Evolutionary conservation across 148 eudicot species (phyloP).

Genomic region (Silene latifolia): DNA sequence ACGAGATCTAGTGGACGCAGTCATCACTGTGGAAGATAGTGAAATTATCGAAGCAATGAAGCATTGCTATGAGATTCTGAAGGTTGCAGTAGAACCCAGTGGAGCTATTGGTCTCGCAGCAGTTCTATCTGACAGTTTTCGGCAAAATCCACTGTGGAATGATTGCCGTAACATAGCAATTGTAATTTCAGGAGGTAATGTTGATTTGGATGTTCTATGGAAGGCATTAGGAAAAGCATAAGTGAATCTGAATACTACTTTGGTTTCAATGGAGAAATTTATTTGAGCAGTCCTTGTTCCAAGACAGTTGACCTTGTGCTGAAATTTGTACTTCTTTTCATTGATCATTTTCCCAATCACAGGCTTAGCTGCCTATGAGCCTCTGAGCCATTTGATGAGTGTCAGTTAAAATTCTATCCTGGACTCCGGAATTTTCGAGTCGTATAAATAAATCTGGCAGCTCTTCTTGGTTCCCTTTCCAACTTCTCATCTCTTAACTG

Average conservation of each 20-base stretch:
- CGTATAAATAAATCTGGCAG: too few species aligned
- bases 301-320: too few species aligned
- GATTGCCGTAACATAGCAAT: conserved; percentile 67
- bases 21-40: conserved; percentile 73
- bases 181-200: conserved; percentile 83
- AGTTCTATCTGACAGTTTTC: conserved; percentile 67
- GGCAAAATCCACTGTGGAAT: conserved; percentile 49
- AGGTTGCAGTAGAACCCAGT: conserved; percentile 92
- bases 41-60: conserved; percentile 80
- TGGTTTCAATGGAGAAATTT: background rate
- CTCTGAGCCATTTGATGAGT: too few species aligned
- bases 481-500: too few species aligned
- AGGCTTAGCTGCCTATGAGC: too few species aligned
- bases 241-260: too few species aligned
- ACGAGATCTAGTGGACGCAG: conserved; percentile 77
- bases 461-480: too few species aligned
- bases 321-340: too few species aligned
- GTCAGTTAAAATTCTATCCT: too few species aligned
- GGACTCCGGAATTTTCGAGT: too few species aligned
- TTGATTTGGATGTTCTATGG: conserved; percentile 86
- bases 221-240: conserved; percentile 40
- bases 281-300: background rate
- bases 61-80: conserved; percentile 80
- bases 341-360: too few species aligned
- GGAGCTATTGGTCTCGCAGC: conserved; percentile 95